These are phyloP conservation scores for Globisporangium takayamanum DNA, from an alignment of 352 stramenopile species.

Conservation along the genomic window DNA sequence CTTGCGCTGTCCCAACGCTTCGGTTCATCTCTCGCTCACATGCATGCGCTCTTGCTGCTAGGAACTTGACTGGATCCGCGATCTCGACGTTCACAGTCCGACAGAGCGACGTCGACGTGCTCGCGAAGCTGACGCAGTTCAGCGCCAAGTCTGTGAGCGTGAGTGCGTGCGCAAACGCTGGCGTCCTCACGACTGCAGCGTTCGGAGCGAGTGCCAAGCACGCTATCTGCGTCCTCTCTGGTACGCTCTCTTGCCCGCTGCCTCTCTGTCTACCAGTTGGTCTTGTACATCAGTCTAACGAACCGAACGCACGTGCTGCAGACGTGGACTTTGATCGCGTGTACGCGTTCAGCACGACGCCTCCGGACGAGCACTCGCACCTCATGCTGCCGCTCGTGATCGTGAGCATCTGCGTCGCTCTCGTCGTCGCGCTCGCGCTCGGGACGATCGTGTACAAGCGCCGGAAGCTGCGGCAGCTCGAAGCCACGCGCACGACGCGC, in stretches of 20 bases:
- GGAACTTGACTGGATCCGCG: background rate
- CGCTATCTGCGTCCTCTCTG: constrained; percentile 10
- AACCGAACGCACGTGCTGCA: background rate
- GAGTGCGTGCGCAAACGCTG: constrained; percentile 1
- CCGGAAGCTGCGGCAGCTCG: constrained; percentile 10
- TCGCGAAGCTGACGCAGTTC: background rate
- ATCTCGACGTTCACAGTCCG: constrained; percentile 14
- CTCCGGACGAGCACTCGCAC: background rate
- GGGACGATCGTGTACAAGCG: constrained; percentile 9
- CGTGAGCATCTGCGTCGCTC: background rate
- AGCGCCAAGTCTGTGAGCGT: constrained; percentile 1
- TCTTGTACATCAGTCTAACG: background rate
- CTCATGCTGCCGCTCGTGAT: constrained; percentile 6
- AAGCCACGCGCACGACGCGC: constrained; percentile 7
- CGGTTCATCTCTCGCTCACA: background rate
- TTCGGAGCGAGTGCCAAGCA: background rate
- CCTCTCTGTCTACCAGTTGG: background rate
- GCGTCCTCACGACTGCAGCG: background rate
- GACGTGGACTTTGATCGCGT: constrained; percentile 10
- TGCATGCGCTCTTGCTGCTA: background rate
- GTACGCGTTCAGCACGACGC: background rate
- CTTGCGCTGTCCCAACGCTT: background rate
- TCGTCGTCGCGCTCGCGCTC: constrained; percentile 5
- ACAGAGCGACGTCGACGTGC: constrained; percentile 1
- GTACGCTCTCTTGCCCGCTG: background rate